phyloP scores from a whole-genome alignment of 176 grass and related monocot genomes.

The Canna indica region DNA sequence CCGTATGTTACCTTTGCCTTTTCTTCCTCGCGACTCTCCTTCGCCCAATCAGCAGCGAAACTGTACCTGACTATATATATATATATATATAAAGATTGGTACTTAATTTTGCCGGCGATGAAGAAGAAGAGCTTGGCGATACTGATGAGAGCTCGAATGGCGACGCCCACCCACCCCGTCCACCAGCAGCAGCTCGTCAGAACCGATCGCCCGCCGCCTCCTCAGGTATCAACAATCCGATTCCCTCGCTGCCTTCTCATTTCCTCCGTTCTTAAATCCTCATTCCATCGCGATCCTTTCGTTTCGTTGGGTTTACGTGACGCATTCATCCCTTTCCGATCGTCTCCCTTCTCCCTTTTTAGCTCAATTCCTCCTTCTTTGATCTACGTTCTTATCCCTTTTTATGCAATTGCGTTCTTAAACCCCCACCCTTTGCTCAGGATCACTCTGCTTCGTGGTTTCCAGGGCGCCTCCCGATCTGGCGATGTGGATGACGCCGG shows the following conservation, averaged over 20 bases:
- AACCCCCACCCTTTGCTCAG: not conserved
- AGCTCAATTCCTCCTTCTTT: not conserved
- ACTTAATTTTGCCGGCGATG: slow-evolving; percentile 24
- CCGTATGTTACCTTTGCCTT: too few species aligned
- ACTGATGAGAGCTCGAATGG: slow-evolving; percentile 72
- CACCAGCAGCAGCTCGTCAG: slow-evolving; percentile 15
- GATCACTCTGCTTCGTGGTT: not conserved
- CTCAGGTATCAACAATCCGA: not conserved
- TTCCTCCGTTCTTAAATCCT: not conserved
- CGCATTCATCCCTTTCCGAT: not conserved
- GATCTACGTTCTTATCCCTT: not conserved
- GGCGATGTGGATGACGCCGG: not conserved
- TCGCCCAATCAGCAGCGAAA: too few species aligned
- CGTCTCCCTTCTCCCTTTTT: not conserved
- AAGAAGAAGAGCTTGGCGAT: slow-evolving; percentile 69
- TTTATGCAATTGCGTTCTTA: not conserved
- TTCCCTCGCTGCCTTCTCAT: not conserved
- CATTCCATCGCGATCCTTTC: not conserved
- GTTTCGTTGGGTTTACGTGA: not conserved
- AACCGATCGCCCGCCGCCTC: slow-evolving; percentile 7
- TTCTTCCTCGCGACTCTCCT: too few species aligned
- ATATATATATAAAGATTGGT: too few species aligned
- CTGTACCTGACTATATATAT: too few species aligned
- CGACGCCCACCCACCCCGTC: slow-evolving; percentile 7
- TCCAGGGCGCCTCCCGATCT: not conserved